Evolutionary conservation across 108 stramenopile genomes (phyloP), one percentile per base, ranked within the genome.

Genomic region (Cyclotella cryptica): DNA sequence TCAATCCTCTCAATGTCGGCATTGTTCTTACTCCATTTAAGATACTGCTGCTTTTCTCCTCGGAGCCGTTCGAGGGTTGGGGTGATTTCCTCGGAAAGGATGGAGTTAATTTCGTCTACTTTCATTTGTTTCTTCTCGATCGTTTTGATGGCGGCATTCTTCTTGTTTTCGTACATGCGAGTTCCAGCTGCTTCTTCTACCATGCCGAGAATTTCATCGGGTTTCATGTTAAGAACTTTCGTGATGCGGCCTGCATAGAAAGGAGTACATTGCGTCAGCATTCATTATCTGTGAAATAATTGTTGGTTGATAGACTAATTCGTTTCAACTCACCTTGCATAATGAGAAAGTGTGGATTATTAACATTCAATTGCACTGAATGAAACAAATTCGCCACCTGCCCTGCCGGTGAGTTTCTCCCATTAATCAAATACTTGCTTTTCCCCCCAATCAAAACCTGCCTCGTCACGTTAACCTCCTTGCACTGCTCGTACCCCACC

Each of bases 301-400:
- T 35, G 4, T 12, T 15, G 53, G 41, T 69, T 1, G 10, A 69
- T 75, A 3, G 27, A 18, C 43, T 35, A 47, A 60, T 49, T 24
- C 39, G 0, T 17, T n/a, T 21, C 1, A 39, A 66, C 84, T 69
- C 54, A 85, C 85, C 96, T 87, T 99, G 99, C 98, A 99, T 98
- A 84, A 99, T 99, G 53, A 98, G 90, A 86, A 99, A 99, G 84
- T 99, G 99, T 10, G 99, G 99, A 89, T 99, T 99, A 84, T 98
- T 98, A 75, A 98, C 99, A 83, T 99, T 99, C 52, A 99, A 89
- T 85, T 99, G 99, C n/a, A 99, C 99, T 13, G 97, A 97, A 87
- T 99, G 99, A 83, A 99, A 99, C 4, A 99, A 87, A 75, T 98
- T 98, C 59, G 96, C 93, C 61, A 99, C 99, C 81, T 98, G 94